These are phyloP conservation scores for Phanerochaete sordida DNA, from an alignment of 768 basidiomycete genomes.

Conservation along the genomic window DNA sequence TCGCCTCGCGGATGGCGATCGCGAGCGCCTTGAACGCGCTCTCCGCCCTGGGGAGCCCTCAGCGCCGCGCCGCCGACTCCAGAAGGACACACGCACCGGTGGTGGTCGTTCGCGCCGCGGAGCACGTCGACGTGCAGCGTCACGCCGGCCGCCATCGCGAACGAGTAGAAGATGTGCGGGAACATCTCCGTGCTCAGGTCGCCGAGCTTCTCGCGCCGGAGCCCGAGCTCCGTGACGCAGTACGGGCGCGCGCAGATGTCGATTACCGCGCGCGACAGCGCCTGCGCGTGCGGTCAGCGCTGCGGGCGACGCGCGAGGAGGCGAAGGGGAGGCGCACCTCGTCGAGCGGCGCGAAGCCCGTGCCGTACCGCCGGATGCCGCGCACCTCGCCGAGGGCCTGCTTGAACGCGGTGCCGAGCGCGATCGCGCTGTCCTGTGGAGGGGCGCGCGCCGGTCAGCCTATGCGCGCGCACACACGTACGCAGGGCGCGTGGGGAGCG, in stretches of 20 bases:
- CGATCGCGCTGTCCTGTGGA: slow-evolving; percentile 85
- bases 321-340: slow-evolving; percentile 55
- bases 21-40: slow-evolving; percentile 98
- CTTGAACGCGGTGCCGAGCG: slow-evolving; percentile 89
- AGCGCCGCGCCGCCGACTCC: neutral
- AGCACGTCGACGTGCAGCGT: slow-evolving; percentile 95
- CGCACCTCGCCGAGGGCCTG: slow-evolving; percentile 91
- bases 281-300: slow-evolving; percentile 41
- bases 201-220: slow-evolving; percentile 89
- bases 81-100: slow-evolving; percentile 58
- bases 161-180: slow-evolving; percentile 95
- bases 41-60: slow-evolving; percentile 62
- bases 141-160: slow-evolving; percentile 92
- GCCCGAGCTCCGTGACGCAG: slow-evolving; percentile 87
- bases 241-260: slow-evolving; percentile 98
- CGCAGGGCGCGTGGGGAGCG: neutral
- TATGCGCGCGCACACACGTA: too few relatives aligned
- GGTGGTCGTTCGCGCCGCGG: slow-evolving; percentile 96
- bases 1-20: slow-evolving; percentile 92
- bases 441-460: slow-evolving; percentile 15
- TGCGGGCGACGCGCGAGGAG: neutral
- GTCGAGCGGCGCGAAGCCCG: slow-evolving; percentile 94
- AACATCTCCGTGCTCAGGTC: slow-evolving; percentile 98
- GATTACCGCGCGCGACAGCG: slow-evolving; percentile 92
- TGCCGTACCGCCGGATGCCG: slow-evolving; percentile 93